Evolutionary conservation across 352 stramenopile genomes (phyloP).

Genomic region (Pilasporangium apinafurcum): DNA sequence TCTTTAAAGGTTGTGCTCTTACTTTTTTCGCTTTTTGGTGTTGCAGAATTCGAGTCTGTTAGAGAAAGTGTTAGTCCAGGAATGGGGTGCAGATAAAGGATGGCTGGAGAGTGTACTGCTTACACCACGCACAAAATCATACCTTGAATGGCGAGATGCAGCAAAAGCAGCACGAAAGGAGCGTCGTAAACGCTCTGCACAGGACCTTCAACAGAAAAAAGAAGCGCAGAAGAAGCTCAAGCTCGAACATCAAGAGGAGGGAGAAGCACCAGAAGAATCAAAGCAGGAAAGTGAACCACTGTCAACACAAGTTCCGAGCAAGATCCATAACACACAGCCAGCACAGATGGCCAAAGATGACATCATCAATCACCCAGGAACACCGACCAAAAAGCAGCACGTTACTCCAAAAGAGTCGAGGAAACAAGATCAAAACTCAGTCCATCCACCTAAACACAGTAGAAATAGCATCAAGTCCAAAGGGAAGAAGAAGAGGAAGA

Average conservation of each 20-base stretch:
- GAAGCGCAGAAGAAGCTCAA: slow-evolving; percentile 20
- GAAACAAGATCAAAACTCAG: too few species aligned
- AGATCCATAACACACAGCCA: too few species aligned
- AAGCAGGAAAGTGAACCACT: too few species aligned
- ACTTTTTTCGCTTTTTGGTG: not conserved
- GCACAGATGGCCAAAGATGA: too few species aligned
- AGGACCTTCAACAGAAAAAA: slow-evolving; percentile 34
- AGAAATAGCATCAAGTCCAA: too few species aligned
- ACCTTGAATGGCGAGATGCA: slow-evolving; percentile 59
- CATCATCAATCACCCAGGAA: too few species aligned
- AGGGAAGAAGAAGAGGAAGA: too few species aligned
- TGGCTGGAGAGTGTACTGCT: slow-evolving; percentile 51
- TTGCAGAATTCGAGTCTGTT: slow-evolving; percentile 38
- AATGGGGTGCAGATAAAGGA: slow-evolving; percentile 51
- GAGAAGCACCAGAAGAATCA: too few species aligned
- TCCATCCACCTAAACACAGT: too few species aligned
- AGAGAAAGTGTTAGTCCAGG: slow-evolving; percentile 57
- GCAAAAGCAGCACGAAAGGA: slow-evolving; percentile 55
- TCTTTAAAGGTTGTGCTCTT: not conserved
- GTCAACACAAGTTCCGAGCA: too few species aligned
- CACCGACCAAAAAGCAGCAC: too few species aligned
- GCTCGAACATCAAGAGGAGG: slow-evolving; percentile 19
- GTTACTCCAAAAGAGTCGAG: too few species aligned
- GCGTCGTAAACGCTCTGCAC: slow-evolving; percentile 47
- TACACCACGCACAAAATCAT: slow-evolving; percentile 46